phyloP scores from a whole-genome alignment of 2,329 filamentous ascomycete species.

The Diplodia scrobiculata region DNA sequence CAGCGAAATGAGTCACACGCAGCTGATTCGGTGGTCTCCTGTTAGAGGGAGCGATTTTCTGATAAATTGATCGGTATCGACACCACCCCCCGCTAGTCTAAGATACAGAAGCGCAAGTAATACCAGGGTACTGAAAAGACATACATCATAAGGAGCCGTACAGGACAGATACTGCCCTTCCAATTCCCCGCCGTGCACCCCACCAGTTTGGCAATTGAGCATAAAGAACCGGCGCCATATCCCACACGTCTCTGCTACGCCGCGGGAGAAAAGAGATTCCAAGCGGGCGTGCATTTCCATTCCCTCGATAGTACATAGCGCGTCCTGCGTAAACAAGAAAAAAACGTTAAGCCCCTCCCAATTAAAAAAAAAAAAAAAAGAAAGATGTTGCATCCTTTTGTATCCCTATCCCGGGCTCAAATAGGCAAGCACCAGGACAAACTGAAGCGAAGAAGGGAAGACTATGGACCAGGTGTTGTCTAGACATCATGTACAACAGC shows the following conservation, averaged over 20 bases:
- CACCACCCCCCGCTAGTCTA: not conserved
- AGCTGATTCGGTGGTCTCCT: not conserved
- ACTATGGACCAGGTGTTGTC: not conserved
- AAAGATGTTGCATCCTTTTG: not conserved
- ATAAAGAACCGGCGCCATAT: constrained; percentile 3
- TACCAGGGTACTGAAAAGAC: not conserved
- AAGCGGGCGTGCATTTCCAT: not conserved
- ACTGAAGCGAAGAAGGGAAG: not conserved
- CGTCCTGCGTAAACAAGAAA: not conserved
- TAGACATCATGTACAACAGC: constrained; percentile 1
- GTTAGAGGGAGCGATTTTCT: not conserved
- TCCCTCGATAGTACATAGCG: constrained; percentile 9
- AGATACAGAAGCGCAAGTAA: not conserved
- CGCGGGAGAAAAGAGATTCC: not conserved
- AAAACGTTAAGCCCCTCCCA: not conserved
- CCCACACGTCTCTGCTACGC: constrained; percentile 12
- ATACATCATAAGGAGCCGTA: not conserved
- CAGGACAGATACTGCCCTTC: not conserved
- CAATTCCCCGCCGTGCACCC: not conserved
- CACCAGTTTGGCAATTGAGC: not conserved
- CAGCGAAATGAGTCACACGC: not conserved
- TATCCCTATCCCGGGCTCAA: constrained; percentile 5
- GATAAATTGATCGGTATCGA: not conserved
- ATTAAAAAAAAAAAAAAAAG: not conserved
- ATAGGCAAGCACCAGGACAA: not conserved